Conservation (phyloP, 1,139 yeast genomes). For the Saccharomyces pastorianus region DNA sequence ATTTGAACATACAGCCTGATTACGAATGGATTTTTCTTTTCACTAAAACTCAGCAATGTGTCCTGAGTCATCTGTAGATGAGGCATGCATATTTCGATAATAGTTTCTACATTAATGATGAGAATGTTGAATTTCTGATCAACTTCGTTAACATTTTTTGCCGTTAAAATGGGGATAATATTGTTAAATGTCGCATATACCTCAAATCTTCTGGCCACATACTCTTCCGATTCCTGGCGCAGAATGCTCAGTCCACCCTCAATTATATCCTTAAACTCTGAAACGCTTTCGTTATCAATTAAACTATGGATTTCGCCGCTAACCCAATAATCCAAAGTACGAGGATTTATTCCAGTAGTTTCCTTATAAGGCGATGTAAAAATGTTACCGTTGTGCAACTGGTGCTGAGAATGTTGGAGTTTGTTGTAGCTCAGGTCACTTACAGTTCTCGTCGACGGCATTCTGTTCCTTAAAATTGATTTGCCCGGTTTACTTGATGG, state of each 20-base stretch:
- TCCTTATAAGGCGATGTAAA: conserved; percentile 1
- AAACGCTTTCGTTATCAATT: conserved; percentile 12
- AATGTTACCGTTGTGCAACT: background rate
- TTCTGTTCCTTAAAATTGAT: conserved; percentile 21
- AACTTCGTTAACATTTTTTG: conserved; percentile 17
- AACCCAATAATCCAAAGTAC: conserved; percentile 21
- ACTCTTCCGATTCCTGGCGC: conserved; percentile 2
- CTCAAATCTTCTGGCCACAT: conserved; percentile 41
- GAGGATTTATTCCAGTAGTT: conserved; percentile 7
- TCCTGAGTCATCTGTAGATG: conserved; percentile 16
- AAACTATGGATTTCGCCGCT: conserved; percentile 27
- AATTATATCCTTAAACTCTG: conserved; percentile 19
- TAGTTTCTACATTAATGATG: conserved; percentile 27
- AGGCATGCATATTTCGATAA: conserved; percentile 12
- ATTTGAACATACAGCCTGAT: conserved; percentile 27
- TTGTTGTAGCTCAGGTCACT: conserved; percentile 5
- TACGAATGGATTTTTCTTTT: conserved; percentile 24
- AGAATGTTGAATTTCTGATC: conserved; percentile 38
- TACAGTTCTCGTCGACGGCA: conserved; percentile 2
- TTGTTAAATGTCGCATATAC: conserved; percentile 52
- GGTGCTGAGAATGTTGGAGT: background rate
- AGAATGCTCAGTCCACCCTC: conserved; percentile 25
- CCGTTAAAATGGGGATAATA: conserved; percentile 16
- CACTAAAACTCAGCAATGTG: conserved; percentile 9
- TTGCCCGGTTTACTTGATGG: conserved; percentile 19